Conservation (phyloP, 139 green algal genomes). For the Chlamydomonas sp. region DNA sequence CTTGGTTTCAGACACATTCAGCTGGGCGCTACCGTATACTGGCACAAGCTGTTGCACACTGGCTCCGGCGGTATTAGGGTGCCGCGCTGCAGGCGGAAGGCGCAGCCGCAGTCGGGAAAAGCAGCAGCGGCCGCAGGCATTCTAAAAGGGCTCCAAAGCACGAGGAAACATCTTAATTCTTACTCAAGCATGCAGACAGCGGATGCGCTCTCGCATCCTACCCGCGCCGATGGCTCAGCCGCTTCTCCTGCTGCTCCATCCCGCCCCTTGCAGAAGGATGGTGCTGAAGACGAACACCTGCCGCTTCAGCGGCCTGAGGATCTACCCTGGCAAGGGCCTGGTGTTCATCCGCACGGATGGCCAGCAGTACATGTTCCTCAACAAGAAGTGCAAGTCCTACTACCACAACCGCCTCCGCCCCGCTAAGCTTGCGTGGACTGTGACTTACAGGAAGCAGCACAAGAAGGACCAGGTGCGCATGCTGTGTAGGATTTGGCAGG, state of each 20-base stretch:
- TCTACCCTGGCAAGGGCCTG: constrained; percentile 96
- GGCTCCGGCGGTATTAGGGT: too few species aligned
- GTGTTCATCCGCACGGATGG: constrained; percentile 92
- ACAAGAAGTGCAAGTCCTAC: constrained; percentile 92
- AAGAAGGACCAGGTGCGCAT: constrained; percentile 89
- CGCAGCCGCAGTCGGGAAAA: too few species aligned
- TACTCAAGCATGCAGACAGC: too few species aligned
- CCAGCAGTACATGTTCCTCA: constrained; percentile 97
- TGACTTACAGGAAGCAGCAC: constrained; percentile 94
- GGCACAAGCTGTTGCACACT: too few species aligned
- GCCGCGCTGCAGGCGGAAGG: too few species aligned
- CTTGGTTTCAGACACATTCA: too few species aligned
- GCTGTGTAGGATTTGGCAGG: not conserved
- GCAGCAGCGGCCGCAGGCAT: too few species aligned
- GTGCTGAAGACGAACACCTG: constrained; percentile 93
- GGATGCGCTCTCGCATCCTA: not conserved
- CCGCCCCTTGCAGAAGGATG: constrained; percentile 48
- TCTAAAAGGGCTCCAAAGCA: too few species aligned
- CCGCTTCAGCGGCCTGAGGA: constrained; percentile 97
- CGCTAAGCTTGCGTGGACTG: constrained; percentile 98
- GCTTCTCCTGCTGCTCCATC: not conserved
- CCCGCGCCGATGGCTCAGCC: not conserved
- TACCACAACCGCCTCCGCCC: constrained; percentile 93
- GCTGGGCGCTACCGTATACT: too few species aligned
- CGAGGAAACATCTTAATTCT: too few species aligned